phyloP scores from a whole-genome alignment of 2,329 filamentous ascomycete species.

The Neonectria hederae region DNA sequence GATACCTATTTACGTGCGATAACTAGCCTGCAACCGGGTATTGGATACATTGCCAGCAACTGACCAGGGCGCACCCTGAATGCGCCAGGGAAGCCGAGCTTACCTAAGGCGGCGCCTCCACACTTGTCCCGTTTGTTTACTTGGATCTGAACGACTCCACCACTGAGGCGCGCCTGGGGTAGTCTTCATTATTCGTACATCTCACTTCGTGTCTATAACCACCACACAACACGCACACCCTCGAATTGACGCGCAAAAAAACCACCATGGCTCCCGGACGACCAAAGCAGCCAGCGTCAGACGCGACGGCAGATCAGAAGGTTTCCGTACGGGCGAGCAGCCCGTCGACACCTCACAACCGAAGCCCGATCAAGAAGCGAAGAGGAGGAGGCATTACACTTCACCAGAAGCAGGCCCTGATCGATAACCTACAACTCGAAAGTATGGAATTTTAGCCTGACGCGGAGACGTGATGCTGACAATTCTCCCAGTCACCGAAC shows the following conservation, averaged over 20 bases:
- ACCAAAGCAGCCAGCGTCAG: conserved; percentile 47
- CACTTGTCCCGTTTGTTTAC: conserved; percentile 42
- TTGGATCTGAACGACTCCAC: conserved; percentile 37
- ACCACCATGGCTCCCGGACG: conserved; percentile 58
- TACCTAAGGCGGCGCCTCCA: conserved; percentile 37
- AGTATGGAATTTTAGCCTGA: conserved; percentile 62
- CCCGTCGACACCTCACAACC: conserved; percentile 53
- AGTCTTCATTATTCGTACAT: conserved; percentile 27
- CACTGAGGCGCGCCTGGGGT: conserved; percentile 36
- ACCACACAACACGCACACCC: conserved; percentile 11
- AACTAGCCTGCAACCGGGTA: conserved; percentile 18
- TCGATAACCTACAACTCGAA: conserved; percentile 90
- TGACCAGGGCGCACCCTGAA: conserved; percentile 22
- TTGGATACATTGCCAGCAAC: conserved; percentile 24
- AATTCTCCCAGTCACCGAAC: conserved; percentile 75
- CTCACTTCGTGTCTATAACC: conserved; percentile 11
- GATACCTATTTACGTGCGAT: conserved; percentile 25
- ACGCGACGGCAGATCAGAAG: conserved; percentile 37
- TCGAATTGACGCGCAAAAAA: conserved; percentile 31
- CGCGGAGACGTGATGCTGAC: conserved; percentile 28
- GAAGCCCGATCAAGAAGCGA: conserved; percentile 71
- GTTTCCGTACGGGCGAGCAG: conserved; percentile 38
- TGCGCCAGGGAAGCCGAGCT: conserved; percentile 38
- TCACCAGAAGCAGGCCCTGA: conserved; percentile 83
- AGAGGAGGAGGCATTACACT: conserved; percentile 69